These are phyloP conservation scores for Tetrapisispora nanseiensis DNA, from an alignment of 805 yeast species.

Conservation along the genomic window DNA sequence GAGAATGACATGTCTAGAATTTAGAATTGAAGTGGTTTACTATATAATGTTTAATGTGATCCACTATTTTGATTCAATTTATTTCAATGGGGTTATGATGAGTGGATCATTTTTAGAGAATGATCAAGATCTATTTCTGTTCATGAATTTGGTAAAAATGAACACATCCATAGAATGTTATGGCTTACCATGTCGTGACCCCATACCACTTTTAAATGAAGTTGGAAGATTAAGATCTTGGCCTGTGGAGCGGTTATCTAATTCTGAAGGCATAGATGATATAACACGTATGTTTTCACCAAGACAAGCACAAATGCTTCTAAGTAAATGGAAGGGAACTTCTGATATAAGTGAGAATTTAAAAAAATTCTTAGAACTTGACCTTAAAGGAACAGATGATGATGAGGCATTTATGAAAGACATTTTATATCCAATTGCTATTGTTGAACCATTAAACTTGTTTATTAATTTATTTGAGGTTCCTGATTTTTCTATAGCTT, in stretches of 20 bases:
- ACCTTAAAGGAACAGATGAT: neutral
- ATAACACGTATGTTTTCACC: neutral
- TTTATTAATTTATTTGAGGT: neutral
- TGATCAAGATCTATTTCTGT: neutral
- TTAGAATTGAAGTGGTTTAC: neutral
- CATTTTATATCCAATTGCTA: neutral
- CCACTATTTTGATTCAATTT: neutral
- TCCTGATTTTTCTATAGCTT: neutral
- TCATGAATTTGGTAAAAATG: conserved; percentile 1
- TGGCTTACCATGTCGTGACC: neutral
- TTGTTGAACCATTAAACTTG: neutral
- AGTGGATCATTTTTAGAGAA: neutral
- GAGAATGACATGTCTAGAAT: conserved; percentile 1
- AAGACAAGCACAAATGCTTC: neutral
- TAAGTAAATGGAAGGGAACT: neutral
- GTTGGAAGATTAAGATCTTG: neutral
- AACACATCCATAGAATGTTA: conserved; percentile 1
- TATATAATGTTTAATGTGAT: neutral
- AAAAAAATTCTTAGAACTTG: neutral
- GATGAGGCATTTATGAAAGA: neutral
- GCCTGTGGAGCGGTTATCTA: neutral
- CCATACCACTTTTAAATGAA: conserved; percentile 1
- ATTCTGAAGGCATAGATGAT: neutral
- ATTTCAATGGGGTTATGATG: neutral
- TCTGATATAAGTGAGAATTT: neutral